These are phyloP conservation scores for Peronospora belbahrii DNA, from an alignment of 352 stramenopile species.

Conservation along the genomic window DNA sequence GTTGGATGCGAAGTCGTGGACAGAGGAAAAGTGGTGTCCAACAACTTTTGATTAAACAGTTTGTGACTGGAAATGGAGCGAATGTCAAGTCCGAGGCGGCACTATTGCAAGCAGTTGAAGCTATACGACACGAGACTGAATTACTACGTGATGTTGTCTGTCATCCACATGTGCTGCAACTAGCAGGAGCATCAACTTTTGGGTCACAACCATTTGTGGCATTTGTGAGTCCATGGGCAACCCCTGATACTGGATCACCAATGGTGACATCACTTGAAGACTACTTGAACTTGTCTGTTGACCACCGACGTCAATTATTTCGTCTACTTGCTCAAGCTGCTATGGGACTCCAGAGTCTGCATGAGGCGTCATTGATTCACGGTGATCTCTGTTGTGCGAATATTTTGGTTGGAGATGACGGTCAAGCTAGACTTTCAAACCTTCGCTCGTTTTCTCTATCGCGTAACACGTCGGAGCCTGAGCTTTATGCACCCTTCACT, in stretches of 20 bases:
- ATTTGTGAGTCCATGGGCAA: constrained; percentile 37
- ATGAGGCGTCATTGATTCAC: constrained; percentile 37
- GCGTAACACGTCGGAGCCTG: constrained; percentile 1
- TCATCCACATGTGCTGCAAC: constrained; percentile 46
- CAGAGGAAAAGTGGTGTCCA: constrained; percentile 21
- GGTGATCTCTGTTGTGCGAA: constrained; percentile 48
- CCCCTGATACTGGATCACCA: constrained; percentile 13
- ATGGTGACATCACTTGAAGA: constrained; percentile 46
- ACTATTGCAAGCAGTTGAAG: constrained; percentile 14
- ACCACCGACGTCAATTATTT: constrained; percentile 32
- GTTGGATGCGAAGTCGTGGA: constrained; percentile 21
- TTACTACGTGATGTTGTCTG: constrained; percentile 32
- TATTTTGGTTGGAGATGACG: constrained; percentile 52
- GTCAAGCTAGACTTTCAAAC: constrained; percentile 45
- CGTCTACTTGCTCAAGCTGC: constrained; percentile 42
- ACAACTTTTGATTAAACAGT: constrained; percentile 40
- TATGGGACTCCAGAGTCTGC: constrained; percentile 44
- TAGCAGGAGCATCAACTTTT: constrained; percentile 48
- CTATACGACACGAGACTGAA: constrained; percentile 32
- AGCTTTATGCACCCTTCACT: background rate
- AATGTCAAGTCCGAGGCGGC: background rate
- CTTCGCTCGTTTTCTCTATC: constrained; percentile 35
- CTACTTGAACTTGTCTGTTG: constrained; percentile 36
- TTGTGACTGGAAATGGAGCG: constrained; percentile 11
- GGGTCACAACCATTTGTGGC: constrained; percentile 39